Evolutionary conservation across 257 asterid genomes (phyloP), one percentile per base, ranked within the genome.

Genomic region (Solanum virginianum): DNA sequence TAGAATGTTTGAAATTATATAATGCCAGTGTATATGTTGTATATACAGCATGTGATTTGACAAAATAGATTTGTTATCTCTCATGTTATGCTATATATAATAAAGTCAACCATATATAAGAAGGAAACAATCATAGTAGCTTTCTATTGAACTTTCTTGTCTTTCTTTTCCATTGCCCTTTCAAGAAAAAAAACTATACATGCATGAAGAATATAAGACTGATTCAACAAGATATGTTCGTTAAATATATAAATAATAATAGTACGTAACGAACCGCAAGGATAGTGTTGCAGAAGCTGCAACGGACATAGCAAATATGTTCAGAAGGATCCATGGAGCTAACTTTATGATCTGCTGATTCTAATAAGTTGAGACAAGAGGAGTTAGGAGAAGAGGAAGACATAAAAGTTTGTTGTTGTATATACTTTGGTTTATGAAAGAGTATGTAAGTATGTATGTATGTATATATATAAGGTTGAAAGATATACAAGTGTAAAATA

Each of bases 221-320:
- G 16, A 62, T 62, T 62, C 16, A 62, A 62, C 17, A 17, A 22
- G 17, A 62, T 62, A 62, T 62, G 9, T 5, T 3, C 13, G 4
- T 60, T 60, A 60, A 60, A 60, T 60, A 60, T 4, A 17, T 54
- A n/a, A 16, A 15, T 1, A n/a, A 60, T 36, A 68, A 10, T 36
- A 10, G 24, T 96, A 96, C 99, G 26, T 96, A 2, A 32, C 36
- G 36, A 3, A 96, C 99, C 92, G 98, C 99, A 69, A 96, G 99
- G 90, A 95, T 97, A 18, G 97, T 96, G 93, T 84, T 91, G 93
- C 99, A 96, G 90, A 91, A 96, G 95, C 91, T 94, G 95, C 99
- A 96, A 10, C 97, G 98, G 86, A 95, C 98, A 87, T 96, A 96
- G 94, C 98, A 96, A 83, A 96, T 94, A 85, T 96, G 98, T 74